A percentile compares a stretch with the other conserved stretches of the same genome.
phyloP scores from a whole-genome alignment of 305 asterid species.

The Fraxinus albicans region DNA sequence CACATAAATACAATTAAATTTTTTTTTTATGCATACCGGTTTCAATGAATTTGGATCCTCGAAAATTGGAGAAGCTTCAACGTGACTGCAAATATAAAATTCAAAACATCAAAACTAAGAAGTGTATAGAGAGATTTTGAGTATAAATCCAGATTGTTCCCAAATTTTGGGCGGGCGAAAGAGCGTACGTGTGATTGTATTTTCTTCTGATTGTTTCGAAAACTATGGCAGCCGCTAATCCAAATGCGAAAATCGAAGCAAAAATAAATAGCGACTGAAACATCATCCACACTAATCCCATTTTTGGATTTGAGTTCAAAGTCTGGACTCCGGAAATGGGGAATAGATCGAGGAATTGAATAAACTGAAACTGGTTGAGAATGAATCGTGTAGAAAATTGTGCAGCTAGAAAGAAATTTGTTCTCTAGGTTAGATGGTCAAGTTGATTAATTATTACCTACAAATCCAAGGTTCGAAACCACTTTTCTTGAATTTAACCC shows the following conservation, averaged over 20 bases:
- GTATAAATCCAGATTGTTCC: not conserved
- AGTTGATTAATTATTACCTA: too few relatives aligned
- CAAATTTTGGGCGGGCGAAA: not conserved
- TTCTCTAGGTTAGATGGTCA: too few relatives aligned
- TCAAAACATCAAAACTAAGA: slow-evolving; percentile 2
- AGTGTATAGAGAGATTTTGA: not conserved
- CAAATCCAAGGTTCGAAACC: too few relatives aligned
- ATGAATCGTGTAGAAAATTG: too few relatives aligned
- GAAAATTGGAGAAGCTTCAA: slow-evolving; percentile 71
- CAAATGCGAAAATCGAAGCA: slow-evolving; percentile 43
- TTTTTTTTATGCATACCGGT: slow-evolving; percentile 35
- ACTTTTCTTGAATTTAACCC: too few relatives aligned
- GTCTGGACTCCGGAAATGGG: not conserved
- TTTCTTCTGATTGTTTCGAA: slow-evolving; percentile 66
- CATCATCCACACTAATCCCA: slow-evolving; percentile 57
- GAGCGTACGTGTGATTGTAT: slow-evolving; percentile 57
- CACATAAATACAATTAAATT: not conserved
- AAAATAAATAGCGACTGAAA: slow-evolving; percentile 48
- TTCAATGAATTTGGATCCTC: slow-evolving; percentile 96
- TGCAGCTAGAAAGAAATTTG: too few relatives aligned
- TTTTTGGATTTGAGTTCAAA: slow-evolving; percentile 4
- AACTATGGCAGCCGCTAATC: slow-evolving; percentile 50
- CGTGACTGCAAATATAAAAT: slow-evolving; percentile 46
- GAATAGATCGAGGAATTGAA: not conserved
- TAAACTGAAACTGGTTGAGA: not conserved